phyloP scores from a whole-genome alignment of 768 basidiomycete species.

The Cyclocybe aegerita region DNA sequence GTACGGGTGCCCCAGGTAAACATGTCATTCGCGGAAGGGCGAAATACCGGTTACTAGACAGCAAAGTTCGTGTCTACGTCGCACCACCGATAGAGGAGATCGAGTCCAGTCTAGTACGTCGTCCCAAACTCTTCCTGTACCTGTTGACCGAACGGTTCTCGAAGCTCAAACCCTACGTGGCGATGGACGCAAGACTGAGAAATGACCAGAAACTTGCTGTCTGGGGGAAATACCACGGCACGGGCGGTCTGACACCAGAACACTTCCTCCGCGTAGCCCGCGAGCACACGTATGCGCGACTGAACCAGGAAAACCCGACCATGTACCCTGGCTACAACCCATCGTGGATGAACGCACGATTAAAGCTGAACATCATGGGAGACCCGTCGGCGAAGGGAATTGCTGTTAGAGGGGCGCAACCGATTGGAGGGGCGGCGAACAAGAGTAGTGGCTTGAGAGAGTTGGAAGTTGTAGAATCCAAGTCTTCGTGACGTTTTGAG shows the following conservation, averaged over 20 bases:
- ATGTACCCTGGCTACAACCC: neutral
- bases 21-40: conserved; percentile 76
- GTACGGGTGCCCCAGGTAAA: conserved; percentile 87
- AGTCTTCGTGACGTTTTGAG: neutral
- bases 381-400: neutral
- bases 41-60: conserved; percentile 81
- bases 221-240: conserved; percentile 36
- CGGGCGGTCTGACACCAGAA: conserved; percentile 40
- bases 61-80: conserved; percentile 81
- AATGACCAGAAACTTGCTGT: conserved; percentile 31
- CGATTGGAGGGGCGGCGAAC: neutral
- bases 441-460: neutral
- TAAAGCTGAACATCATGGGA: conserved; percentile 2
- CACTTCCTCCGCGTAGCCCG: conserved; percentile 43
- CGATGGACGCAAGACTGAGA: conserved; percentile 39
- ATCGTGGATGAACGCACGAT: conserved; percentile 8
- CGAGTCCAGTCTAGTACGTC: conserved; percentile 52
- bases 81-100: conserved; percentile 74
- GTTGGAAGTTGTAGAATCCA: neutral
- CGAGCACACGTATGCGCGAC: conserved; percentile 20
- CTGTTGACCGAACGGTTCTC: neutral
- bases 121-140: neutral
- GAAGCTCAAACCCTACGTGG: conserved; percentile 74
- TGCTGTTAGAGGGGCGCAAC: neutral
- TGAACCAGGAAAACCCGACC: conserved; percentile 10